These are phyloP conservation scores for Monosporascus cannonballus DNA, from an alignment of 2,329 filamentous ascomycete species.

Conservation along the genomic window DNA sequence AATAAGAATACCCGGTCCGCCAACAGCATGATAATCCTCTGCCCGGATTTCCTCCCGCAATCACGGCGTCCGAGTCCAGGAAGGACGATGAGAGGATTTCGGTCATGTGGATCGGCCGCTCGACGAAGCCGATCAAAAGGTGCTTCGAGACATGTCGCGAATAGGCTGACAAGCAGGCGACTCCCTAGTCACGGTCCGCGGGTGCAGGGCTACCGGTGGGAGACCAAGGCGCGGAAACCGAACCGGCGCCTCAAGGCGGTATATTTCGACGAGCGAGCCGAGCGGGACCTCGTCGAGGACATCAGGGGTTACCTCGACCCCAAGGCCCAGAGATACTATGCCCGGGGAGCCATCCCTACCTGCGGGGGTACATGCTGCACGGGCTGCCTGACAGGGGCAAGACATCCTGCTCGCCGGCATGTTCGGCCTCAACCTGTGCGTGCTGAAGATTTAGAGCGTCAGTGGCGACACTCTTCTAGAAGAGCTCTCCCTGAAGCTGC, in stretches of 20 bases:
- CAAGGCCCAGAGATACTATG: constrained; percentile 55
- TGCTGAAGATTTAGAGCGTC: constrained; percentile 57
- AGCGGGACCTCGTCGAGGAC: constrained; percentile 62
- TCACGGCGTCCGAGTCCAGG: background rate
- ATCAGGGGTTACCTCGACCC: constrained; percentile 60
- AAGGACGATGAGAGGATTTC: constrained; percentile 4
- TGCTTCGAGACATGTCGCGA: constrained; percentile 24
- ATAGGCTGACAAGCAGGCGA: constrained; percentile 29
- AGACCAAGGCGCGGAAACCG: constrained; percentile 28
- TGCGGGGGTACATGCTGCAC: constrained; percentile 66
- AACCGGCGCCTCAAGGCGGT: constrained; percentile 29
- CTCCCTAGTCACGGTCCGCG: constrained; percentile 29
- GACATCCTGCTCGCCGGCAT: constrained; percentile 64
- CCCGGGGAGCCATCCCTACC: constrained; percentile 67
- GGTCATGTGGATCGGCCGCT: constrained; percentile 32
- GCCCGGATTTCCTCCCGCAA: background rate
- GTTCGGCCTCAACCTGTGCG: constrained; percentile 67
- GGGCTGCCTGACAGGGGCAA: constrained; percentile 71
- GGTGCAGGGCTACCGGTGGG: constrained; percentile 28
- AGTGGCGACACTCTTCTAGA: constrained; percentile 23
- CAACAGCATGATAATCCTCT: background rate
- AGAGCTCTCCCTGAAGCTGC: constrained; percentile 26
- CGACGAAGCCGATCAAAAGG: constrained; percentile 23
- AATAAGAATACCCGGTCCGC: background rate
- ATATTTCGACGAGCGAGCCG: constrained; percentile 34